These are phyloP conservation scores for Starmera quercuum DNA, from an alignment of 805 yeast genomes.

Conservation along the genomic window DNA sequence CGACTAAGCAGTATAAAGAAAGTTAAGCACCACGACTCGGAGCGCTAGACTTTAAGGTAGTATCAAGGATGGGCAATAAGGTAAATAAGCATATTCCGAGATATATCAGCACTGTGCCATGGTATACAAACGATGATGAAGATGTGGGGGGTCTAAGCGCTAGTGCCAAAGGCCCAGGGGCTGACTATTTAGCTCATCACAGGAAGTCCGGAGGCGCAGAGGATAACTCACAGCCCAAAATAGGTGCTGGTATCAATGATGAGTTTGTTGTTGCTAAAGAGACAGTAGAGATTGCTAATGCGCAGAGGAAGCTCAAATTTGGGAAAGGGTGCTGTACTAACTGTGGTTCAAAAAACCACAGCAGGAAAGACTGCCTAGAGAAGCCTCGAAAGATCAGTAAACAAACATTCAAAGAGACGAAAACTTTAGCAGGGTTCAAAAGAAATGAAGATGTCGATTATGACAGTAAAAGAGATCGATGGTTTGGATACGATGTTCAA, in stretches of 20 bases:
- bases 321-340: slow-evolving; percentile 30
- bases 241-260: slow-evolving; percentile 53
- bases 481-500: slow-evolving; percentile 69
- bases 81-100: slow-evolving; percentile 32
- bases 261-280: slow-evolving; percentile 20
- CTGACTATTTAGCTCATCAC: slow-evolving; percentile 53
- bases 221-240: slow-evolving; percentile 38
- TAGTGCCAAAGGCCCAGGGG: slow-evolving; percentile 3
- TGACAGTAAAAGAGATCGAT: slow-evolving; percentile 70
- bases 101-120: slow-evolving; percentile 32
- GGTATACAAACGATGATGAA: slow-evolving; percentile 25
- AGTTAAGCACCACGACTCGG: no score
- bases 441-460: slow-evolving; percentile 34
- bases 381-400: no score
- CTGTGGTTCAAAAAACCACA: no score
- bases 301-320: neutral
- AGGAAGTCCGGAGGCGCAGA: slow-evolving; percentile 21
- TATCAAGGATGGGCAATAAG: no score
- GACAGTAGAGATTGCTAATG: neutral
- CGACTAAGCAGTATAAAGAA: no score
- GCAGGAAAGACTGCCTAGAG: no score
- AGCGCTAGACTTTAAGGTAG: no score
- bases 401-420: no score
- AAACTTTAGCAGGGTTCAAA: slow-evolving; percentile 41
- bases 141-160: slow-evolving; percentile 5